Base-by-base conservation (phyloP, 1,284 basidiomycete species). In the Clitocybe nebularis region DNA sequence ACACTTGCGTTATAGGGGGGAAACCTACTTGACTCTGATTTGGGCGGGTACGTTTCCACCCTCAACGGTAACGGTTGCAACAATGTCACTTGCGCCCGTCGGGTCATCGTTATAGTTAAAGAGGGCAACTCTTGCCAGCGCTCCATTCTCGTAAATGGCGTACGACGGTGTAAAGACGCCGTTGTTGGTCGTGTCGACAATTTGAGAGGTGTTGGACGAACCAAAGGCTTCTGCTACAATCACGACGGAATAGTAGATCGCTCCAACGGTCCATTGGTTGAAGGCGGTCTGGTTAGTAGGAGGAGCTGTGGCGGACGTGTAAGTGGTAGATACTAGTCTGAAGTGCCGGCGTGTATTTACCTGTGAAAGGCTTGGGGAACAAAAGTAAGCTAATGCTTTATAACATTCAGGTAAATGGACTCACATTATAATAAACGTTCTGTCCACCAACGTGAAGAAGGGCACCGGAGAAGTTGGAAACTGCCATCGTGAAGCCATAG, bases 81-180 rank as follows among this genome's bases (percentile, higher is more conserved):
- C 76, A 48, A 77, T 73, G 45, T 74, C 70, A 48, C 64, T 75
- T 1, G 66, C 69, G 13, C 79, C 80, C 3, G 64, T 66, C 0
- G 67, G 47, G 53, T 84, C 81, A 8, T 71, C 66, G 33, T 83
- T 64, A 57, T 76, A 89, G 63, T 91, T 92, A 64, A 90, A 74
- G 28, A 91, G 62, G 7, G 79, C 81, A 2, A 86, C 64, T 34
- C 80, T 75, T 2, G 68, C 70, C 2, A 83, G 75, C 8, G 57
- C 60, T 14, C 71, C 77, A 40, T 74, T 67, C 53, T 85, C 79
- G 61, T 89, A 90, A 37, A 91, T 74, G 3, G 77, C 83, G 55
- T 89, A 91, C 1, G 74, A 80, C 0, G 88, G 85, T 4, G 81
- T 84, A 50, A 64, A 75, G 5, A 64, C 59, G 49, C 53, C 56